Base-by-base conservation (phyloP, 208 protist genomes). In the Acanthamoeba sp. region DNA sequence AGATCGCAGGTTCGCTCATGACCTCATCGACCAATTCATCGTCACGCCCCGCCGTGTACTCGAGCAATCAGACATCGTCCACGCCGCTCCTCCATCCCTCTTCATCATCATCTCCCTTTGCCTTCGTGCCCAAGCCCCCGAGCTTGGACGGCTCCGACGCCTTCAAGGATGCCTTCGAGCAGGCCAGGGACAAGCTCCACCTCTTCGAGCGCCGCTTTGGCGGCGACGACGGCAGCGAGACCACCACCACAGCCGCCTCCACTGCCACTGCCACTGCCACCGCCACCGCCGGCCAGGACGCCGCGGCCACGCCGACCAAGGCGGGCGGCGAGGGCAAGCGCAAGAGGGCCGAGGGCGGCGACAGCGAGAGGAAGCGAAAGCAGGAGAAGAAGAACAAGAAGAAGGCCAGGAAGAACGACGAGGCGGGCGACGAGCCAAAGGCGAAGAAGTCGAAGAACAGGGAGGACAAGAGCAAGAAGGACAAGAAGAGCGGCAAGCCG, bases 141-240 rank as follows among this genome's bases (percentile, higher is more conserved):
- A 20, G 18, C 29, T 24, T 6, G 66, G 66, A 76, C 29, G 66
- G 66, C 55, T 24, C 24, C n/a, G 66, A 76, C 7, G 29, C 18
- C 0, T 76, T 76, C 66, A 76, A 76, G 66, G 66, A 34, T 16
- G 66, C 66, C 66, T 76, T 76, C 24, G 76, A 87, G 34, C 24
- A 48, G 12, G 45, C 76, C 3, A 55, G 34, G 38, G 45, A 87
- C 45, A 59, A 59, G 76, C 34, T 87, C 29, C 76, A 87, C 20
- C 76, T 87, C 76, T 57, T 87, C 24, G 42, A 57, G n/a, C 42
- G 76, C 16, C 76, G 42, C 38, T 36, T 59, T 27, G 45, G 42
- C 2, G 38, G 38, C 16, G 38, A 57, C 76, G 45, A 48, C 40
- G 45, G 76, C 6, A 9, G 76, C 9, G 42, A 32, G 38, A 32